Base-by-base conservation (phyloP, 202 grass and related monocot species). In the Carex arenaria region DNA sequence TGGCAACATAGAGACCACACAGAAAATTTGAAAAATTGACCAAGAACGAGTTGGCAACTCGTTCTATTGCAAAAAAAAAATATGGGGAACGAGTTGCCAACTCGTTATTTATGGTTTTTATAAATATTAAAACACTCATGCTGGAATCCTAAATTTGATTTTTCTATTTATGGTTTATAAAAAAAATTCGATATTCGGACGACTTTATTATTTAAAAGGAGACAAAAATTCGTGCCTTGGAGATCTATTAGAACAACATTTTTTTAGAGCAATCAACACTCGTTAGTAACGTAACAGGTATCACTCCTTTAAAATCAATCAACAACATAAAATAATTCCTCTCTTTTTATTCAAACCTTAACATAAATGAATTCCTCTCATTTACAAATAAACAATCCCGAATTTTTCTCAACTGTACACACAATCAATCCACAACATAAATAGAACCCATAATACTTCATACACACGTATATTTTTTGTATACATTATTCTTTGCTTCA, bases 361-460 rank as follows among this genome's bases (percentile, higher is more conserved):
- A 45, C 42, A 9, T 45, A 45, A 45, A 45, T 45, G 66, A 19
- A 70, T 42, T 70, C 31, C 38, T 17, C 38, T 70, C 38, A 70
- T 38, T 70, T 70, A 38, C 5, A 2, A 34, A 38, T 5, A 8
- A 70, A 15, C 12, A 18, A 70, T 70, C 20, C 10, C 3, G 20
- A 62, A 10, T 30, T 6, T 8, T 68, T 9, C 13, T 7, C 13
- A 67, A 67, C 30, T 74, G 22, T 49, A 54, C 26, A 78, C 54
- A 57, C 51, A 61, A 61, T 79, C 30, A 79, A 36, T 79, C 43
- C 64, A 57, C 49, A 51, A 64, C 20, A 81, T 81, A 47, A 22
- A 4, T 42, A 80, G 11, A 75, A 55, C 11, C 0, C 13, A 10
- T 78, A 60, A 38, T 19, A 49, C 6, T 3, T 64, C 11, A 59